These are phyloP conservation scores for Acer saccharum DNA, from an alignment of 345 rosid species.

Conservation along the genomic window DNA sequence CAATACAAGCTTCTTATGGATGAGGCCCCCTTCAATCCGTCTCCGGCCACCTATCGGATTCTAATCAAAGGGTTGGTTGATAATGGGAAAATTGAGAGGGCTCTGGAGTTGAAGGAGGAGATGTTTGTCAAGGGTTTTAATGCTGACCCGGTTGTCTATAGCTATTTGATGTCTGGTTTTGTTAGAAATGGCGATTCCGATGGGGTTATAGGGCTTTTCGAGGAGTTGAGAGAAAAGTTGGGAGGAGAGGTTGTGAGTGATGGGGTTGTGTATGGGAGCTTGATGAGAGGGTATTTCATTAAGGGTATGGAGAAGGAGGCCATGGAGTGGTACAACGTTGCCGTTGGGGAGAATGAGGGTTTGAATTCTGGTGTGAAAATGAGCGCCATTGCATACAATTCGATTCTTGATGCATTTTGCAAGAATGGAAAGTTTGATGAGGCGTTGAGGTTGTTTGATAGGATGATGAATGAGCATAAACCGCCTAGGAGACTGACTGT, in stretches of 20 bases:
- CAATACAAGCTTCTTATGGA: constrained; percentile 73
- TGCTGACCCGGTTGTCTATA: constrained; percentile 67
- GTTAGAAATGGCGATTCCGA: constrained; percentile 57
- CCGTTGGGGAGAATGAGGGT: constrained; percentile 33
- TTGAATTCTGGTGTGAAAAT: constrained; percentile 55
- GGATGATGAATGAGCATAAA: constrained; percentile 59
- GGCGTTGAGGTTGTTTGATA: constrained; percentile 73
- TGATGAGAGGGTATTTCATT: constrained; percentile 81
- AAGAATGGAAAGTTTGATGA: constrained; percentile 75
- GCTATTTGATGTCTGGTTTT: constrained; percentile 70
- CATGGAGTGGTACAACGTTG: constrained; percentile 71
- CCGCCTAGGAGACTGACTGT: constrained; percentile 67
- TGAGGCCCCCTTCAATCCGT: constrained; percentile 71
- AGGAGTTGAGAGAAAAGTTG: constrained; percentile 79
- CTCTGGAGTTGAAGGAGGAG: constrained; percentile 82
- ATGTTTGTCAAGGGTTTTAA: constrained; percentile 60
- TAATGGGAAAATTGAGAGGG: constrained; percentile 72
- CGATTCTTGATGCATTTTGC: constrained; percentile 69
- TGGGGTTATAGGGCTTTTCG: constrained; percentile 60
- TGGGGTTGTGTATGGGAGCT: constrained; percentile 78
- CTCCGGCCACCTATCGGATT: constrained; percentile 73
- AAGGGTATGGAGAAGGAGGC: constrained; percentile 77
- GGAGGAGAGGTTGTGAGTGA: constrained; percentile 60
- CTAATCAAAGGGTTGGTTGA: constrained; percentile 80
- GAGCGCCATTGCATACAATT: constrained; percentile 69